phyloP scores from a whole-genome alignment of 2,329 filamentous ascomycete genomes.

The Periconia sp. region DNA sequence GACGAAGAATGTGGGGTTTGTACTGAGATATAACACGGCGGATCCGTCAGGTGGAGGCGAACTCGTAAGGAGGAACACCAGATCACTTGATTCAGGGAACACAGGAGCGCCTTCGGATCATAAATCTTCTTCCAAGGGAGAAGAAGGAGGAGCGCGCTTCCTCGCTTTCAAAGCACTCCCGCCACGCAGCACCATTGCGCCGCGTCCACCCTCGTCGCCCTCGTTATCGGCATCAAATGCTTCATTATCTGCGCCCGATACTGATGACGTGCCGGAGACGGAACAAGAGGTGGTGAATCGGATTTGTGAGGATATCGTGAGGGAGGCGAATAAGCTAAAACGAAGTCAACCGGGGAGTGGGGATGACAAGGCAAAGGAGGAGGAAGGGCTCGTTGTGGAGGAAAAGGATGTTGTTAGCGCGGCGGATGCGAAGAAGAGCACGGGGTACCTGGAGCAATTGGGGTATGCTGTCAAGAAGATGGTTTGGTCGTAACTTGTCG shows the following conservation, averaged over 20 bases:
- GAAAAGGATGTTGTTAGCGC: slow-evolving; percentile 77
- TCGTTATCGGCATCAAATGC: neutral
- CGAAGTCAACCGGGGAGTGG: slow-evolving; percentile 36
- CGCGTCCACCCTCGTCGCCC: slow-evolving; percentile 1
- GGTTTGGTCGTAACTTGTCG: slow-evolving; percentile 67
- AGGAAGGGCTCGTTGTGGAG: slow-evolving; percentile 46
- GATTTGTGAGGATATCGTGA: slow-evolving; percentile 76
- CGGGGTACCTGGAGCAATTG: slow-evolving; percentile 81
- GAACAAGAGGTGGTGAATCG: slow-evolving; percentile 60
- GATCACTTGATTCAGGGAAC: slow-evolving; percentile 64
- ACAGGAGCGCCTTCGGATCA: slow-evolving; percentile 27
- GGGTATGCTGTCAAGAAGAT: slow-evolving; percentile 91
- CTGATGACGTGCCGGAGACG: slow-evolving; percentile 34
- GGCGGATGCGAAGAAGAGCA: slow-evolving; percentile 82
- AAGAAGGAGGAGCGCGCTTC: slow-evolving; percentile 26
- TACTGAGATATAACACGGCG: slow-evolving; percentile 71
- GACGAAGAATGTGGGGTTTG: slow-evolving; percentile 78
- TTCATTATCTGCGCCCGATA: slow-evolving; percentile 1
- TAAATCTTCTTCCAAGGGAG: slow-evolving; percentile 19
- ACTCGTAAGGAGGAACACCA: slow-evolving; percentile 78
- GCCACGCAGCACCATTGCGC: slow-evolving; percentile 45
- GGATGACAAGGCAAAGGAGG: slow-evolving; percentile 34
- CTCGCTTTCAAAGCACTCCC: slow-evolving; percentile 61
- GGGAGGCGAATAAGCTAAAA: slow-evolving; percentile 59
- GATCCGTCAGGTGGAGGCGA: slow-evolving; percentile 63